Percentiles rank a stretch among this genome's conserved stretches.
Conservation (phyloP, 371 early-diverging fungal species). For the Mucor saturninus region DNA sequence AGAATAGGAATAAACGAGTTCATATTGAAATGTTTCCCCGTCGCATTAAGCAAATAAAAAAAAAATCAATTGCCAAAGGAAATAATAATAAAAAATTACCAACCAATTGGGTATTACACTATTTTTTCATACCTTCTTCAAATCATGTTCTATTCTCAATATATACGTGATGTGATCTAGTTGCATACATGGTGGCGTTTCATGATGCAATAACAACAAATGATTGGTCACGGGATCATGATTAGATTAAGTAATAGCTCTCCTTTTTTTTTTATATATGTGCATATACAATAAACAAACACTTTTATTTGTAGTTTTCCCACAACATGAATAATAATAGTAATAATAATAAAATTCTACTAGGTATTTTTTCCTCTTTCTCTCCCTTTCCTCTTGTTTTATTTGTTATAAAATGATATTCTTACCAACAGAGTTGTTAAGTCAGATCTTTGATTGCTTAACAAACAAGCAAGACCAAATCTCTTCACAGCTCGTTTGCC, state of each 20-base stretch:
- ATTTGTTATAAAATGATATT: conserved; percentile 3
- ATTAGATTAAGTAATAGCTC: neutral
- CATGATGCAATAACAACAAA: neutral
- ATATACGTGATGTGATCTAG: neutral
- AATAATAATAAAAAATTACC: neutral
- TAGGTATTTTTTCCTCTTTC: conserved; percentile 7
- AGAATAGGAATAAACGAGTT: neutral
- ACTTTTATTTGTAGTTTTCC: neutral
- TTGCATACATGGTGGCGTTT: neutral
- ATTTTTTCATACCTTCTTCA: no score
- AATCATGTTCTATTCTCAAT: no score
- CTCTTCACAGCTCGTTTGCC: conserved; percentile 9
- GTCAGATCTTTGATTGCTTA: conserved; percentile 2
- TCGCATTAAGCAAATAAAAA: neutral
- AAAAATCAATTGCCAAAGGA: neutral
- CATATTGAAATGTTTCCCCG: conserved; percentile 9
- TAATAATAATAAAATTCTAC: neutral
- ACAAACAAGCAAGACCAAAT: conserved; percentile 14
- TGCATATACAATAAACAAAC: neutral
- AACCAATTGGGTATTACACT: no score
- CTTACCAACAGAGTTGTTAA: conserved; percentile 10
- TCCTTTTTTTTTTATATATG: no score
- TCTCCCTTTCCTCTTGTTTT: conserved; percentile 3
- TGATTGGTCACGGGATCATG: neutral
- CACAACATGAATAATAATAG: neutral